phyloP scores from a whole-genome alignment of 208 protist species.

The Trypanosoma mega region DNA sequence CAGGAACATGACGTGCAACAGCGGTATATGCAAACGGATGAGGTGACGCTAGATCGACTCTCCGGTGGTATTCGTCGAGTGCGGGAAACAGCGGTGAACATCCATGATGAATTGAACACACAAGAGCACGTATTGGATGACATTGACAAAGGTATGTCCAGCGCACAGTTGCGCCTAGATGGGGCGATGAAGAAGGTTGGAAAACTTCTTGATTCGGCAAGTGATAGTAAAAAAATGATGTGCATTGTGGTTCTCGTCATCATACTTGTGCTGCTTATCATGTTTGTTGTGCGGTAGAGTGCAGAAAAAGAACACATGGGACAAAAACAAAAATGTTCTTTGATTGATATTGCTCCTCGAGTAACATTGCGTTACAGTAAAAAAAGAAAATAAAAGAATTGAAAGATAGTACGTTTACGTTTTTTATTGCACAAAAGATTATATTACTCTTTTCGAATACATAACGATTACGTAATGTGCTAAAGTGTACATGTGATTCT shows the following conservation, averaged over 20 bases:
- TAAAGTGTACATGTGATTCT: neutral
- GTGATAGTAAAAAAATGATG: slow-evolving; percentile 76
- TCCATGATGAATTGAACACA: slow-evolving; percentile 78
- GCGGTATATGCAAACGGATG: slow-evolving; percentile 60
- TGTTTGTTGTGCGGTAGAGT: slow-evolving; percentile 50
- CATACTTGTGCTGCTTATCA: slow-evolving; percentile 65
- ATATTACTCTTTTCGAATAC: slow-evolving; percentile 5
- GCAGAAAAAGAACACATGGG: slow-evolving; percentile 3
- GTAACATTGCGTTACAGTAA: neutral
- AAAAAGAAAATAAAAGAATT: neutral
- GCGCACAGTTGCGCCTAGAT: slow-evolving; percentile 67
- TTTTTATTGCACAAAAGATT: neutral
- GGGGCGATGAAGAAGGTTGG: slow-evolving; percentile 73
- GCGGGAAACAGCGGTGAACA: slow-evolving; percentile 65
- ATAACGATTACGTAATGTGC: slow-evolving; percentile 6
- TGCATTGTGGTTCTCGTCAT: slow-evolving; percentile 74
- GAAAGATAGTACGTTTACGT: neutral
- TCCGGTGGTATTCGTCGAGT: slow-evolving; percentile 64
- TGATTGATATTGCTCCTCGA: too few species aligned
- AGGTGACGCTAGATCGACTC: slow-evolving; percentile 70
- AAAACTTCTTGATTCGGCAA: slow-evolving; percentile 72
- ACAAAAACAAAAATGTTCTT: too few species aligned
- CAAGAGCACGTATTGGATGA: slow-evolving; percentile 78
- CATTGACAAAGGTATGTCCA: slow-evolving; percentile 72
- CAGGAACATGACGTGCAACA: slow-evolving; percentile 70